Evolutionary conservation across 148 eudicot species (phyloP).

Genomic region (Selenicereus undatus): DNA sequence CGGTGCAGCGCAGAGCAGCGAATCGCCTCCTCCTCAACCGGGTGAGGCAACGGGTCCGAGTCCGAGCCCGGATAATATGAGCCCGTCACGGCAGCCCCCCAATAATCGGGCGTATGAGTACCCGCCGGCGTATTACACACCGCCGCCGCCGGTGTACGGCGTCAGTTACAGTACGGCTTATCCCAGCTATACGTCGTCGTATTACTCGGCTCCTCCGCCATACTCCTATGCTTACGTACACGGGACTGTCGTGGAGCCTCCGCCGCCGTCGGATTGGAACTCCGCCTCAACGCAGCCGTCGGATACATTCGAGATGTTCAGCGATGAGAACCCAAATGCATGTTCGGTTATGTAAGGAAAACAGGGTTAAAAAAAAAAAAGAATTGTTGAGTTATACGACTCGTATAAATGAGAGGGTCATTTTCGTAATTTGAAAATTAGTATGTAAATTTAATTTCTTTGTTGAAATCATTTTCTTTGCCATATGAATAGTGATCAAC

Average conservation of each 20-base stretch:
- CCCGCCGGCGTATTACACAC: conserved; percentile 35
- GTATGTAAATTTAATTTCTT: not conserved
- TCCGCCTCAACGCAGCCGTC: conserved; percentile 37
- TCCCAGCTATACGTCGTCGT: conserved; percentile 64
- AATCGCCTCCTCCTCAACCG: conserved; percentile 21
- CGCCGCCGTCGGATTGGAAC: conserved; percentile 30
- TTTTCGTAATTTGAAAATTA: conserved; percentile 14
- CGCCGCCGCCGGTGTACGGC: conserved; percentile 37
- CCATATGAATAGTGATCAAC: no score
- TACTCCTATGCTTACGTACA: conserved; percentile 39
- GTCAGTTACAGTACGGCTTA: conserved; percentile 66
- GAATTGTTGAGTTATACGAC: not conserved
- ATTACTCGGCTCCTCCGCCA: conserved; percentile 50
- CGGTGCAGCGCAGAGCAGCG: conserved; percentile 25
- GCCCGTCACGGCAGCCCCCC: conserved; percentile 36
- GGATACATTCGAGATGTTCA: conserved; percentile 75
- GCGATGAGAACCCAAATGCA: conserved; percentile 88
- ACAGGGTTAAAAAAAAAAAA: not conserved
- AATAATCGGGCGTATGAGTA: conserved; percentile 33
- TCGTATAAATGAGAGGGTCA: conserved; percentile 26
- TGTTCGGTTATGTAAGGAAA: conserved; percentile 52
- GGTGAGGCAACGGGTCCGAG: conserved; percentile 26
- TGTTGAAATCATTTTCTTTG: no score
- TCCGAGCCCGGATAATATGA: conserved; percentile 22
- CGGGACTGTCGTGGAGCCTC: conserved; percentile 30